Evolutionary conservation across 1,139 yeast genomes (phyloP), one percentile per base, ranked within the genome.

Genomic region (Pichia sp.): DNA sequence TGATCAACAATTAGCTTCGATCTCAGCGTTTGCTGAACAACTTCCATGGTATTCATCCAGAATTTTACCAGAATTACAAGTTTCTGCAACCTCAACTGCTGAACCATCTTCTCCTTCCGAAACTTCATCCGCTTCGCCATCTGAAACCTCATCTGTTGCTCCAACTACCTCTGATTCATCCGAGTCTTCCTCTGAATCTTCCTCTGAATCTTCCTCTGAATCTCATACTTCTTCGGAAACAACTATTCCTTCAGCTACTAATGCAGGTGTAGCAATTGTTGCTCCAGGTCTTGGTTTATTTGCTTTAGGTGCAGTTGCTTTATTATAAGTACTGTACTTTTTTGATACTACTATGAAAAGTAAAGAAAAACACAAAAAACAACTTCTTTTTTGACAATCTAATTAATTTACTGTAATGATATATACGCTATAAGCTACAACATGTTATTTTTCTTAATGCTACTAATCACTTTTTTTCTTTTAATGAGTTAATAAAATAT

Each of bases 1-100:
- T 43, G 51, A 60, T 43, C 67, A 63, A 31, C 67, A 67, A 45
- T 51, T 53, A 42, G 53, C 59, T n/a, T 53, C 60, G 14, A 56
- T 66, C 44, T 60, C 67, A n/a, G 50, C 67, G n/a, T 67, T 72
- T 58, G 69, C 69, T 30, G 69, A 75, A 41, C 70, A 63, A 43
- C 64, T 74, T 49, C 75, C 77, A 61, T 73, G 77, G 77, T 73
- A 73, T 62, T 69, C 74, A 14, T 57, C 69, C 50, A 72, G 77
- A 69, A 47, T 70, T 42, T 65, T 58, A 36, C 64, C 66, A 33
- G 63, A 62, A 36, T 56, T 56, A 36, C 52, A 60, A 22, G 55
- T 62, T 36, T 54, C 55, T 5, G 47, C 64, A 7, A 38, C 64
- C 31, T 30, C 62, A 25, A 50, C 59, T 39, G 18, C 25, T 14